Percentiles rank a stretch among this genome's conserved stretches.
Evolutionary conservation across 2,329 filamentous ascomycete species (phyloP).

Genomic region (Aschersonia sp.): DNA sequence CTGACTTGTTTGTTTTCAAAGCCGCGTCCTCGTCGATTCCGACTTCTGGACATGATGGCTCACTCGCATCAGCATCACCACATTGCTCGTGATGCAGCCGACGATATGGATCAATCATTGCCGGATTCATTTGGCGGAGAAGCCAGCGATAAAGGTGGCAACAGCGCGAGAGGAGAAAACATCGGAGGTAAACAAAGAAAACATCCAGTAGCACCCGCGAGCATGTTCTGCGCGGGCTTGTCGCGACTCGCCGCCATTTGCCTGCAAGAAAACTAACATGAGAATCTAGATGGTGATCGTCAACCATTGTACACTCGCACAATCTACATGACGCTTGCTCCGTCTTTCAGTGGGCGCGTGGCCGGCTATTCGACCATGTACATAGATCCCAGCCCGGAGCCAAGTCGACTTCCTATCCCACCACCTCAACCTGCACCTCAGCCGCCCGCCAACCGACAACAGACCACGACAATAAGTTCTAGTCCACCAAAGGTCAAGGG

Average conservation of each 20-base stretch:
- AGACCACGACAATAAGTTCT: neutral
- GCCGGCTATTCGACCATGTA: constrained; percentile 25
- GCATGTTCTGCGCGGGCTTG: neutral
- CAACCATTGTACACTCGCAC: constrained; percentile 17
- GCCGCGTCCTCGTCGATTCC: neutral
- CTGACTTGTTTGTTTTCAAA: neutral
- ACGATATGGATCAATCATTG: constrained; percentile 1
- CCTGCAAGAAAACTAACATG: constrained; percentile 1
- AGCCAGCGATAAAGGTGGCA: neutral
- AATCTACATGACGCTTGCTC: constrained; percentile 25
- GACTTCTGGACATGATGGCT: constrained; percentile 12
- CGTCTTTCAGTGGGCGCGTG: constrained; percentile 26
- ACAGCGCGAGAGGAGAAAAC: neutral
- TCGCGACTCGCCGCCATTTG: neutral
- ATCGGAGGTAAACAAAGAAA: constrained; percentile 1
- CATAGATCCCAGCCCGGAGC: constrained; percentile 4
- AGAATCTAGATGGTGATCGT: constrained; percentile 1
- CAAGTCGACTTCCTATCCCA: neutral
- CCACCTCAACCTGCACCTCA: neutral
- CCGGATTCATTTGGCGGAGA: neutral
- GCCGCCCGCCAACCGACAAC: neutral
- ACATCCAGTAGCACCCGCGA: neutral
- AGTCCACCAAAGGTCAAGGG: constrained; percentile 4
- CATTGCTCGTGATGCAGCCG: constrained; percentile 1
- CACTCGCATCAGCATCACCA: constrained; percentile 14